Base-by-base conservation (phyloP, 257 asterid species). In the Nicotiana attenuata region DNA sequence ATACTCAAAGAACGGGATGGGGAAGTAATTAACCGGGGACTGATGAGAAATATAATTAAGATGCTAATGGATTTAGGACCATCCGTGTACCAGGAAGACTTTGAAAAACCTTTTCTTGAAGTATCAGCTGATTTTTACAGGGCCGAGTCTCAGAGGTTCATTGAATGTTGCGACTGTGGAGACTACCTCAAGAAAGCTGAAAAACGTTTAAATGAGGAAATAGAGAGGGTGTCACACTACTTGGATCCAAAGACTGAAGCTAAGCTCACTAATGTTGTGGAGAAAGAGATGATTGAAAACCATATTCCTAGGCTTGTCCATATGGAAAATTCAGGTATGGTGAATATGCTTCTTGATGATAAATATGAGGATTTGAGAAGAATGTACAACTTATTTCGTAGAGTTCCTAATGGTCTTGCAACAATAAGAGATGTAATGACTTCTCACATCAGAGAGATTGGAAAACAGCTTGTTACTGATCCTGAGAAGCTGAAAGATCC, bases 401-500 rank as follows among this genome's bases (percentile, higher is more conserved):
- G 98, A 64, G 93, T 93, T 59, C 84, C 94, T 2, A 77, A 90
- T 83, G 98, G 98, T 60, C 94, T 92, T 68, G 83, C 89, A 41
- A 88, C 91, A n/a, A 90, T 93, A 67, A 84, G 92, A 82, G 97
- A 91, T 80, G 96, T 90, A 53, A 91, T 95, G 98, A 90, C 98
- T 33, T 86, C 97, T 64, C 98, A 93, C 87, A 82, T 94, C 64
- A 89, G 97, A 80, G 95, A 91, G 20, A 92, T 96, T 5, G 98
- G 98, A 66, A 93, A 92, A 82, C 94, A 89, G 85, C 96, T 94
- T 61, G 98, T 94, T 68, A 90, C 97, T 4, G 98, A 94, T 88
- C 98, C 98, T 29, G 98, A 94, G 88, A 94, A 92, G 82, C 88
- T 90, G 78, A 94, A 95, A 89, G 92, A 92, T 81, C 98, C 98